Evolutionary conservation across 2,329 filamentous ascomycete species (phyloP), one percentile per base, ranked within the genome.

Genomic region (Cladosporium phlei): DNA sequence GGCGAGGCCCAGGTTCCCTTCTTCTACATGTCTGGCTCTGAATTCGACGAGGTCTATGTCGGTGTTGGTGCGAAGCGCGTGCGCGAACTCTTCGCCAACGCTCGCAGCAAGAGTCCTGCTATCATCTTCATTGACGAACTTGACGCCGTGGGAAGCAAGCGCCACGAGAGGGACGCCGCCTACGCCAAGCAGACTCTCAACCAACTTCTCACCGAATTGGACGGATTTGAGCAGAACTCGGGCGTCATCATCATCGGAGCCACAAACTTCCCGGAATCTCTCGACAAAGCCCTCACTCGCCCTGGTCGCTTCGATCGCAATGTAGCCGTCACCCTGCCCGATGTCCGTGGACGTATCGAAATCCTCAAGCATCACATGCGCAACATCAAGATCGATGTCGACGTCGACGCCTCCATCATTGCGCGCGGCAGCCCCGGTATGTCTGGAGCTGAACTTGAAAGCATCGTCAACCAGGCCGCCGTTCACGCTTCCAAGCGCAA

Each of bases 1-100:
- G 93, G 93, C 43, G 93, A 98, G 72, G 90, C 93, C 45, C 93
- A 91, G 47, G 93, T 98, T 14, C 93, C 93, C 1, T 98, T 98
- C 77, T 98, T 97, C 77, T 98, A 96, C 77, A 97, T 98, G 91
- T 98, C 93, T 62, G 93, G 93, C 40, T 95, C 88, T 49, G 93
- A 98, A 66, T 98, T 98, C 63, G 93, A 98, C 62, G 93, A 98
- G 69, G 85, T 98, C 43, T 98, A 96, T 62, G 94, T 98, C 27
- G 93, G 93, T 63, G 93, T 98, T 45, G 89, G 90, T 63, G 89
- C 89, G 35, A 95, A 98, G 75, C 86, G 93, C 61, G 91, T 98
- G 38, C 88, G 93, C 49, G 93, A 96, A 52, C 78, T 95, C n/a
- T 95, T 95, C 66, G 71, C 76, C 35, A 82, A 86, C 47, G 91